Evolutionary conservation across 768 basidiomycete species (phyloP).

Genomic region (Dendrothele bispora): DNA sequence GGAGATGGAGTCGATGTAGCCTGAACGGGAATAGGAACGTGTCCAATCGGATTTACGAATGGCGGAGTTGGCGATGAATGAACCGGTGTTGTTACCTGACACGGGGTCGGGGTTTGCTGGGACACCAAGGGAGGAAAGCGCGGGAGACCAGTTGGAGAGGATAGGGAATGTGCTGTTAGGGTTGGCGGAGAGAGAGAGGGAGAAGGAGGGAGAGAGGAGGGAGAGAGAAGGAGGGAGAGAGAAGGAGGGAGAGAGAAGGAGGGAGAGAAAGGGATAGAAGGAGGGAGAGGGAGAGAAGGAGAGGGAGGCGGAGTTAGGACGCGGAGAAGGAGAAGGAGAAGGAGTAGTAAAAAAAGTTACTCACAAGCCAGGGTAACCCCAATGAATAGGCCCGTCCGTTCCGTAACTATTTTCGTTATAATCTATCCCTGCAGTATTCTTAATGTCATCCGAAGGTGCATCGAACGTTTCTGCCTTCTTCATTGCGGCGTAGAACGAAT

Average conservation of each 20-base stretch:
- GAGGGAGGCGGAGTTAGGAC: too few relatives aligned
- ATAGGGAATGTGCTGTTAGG: constrained; percentile 43
- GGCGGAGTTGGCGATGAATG: constrained; percentile 53
- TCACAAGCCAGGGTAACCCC: constrained; percentile 51
- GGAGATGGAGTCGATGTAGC: constrained; percentile 53
- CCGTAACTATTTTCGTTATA: constrained; percentile 50
- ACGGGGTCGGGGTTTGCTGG: constrained; percentile 38
- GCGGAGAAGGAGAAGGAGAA: too few relatives aligned
- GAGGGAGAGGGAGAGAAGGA: neutral
- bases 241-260: too few relatives aligned
- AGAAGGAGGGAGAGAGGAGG: neutral
- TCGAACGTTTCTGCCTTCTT: constrained; percentile 58
- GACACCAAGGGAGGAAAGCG: constrained; percentile 45
- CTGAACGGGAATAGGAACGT: constrained; percentile 52
- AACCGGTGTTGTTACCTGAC: constrained; percentile 48
- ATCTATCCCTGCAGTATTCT: constrained; percentile 41
- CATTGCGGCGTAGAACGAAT: constrained; percentile 42
- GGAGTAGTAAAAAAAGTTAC: too few relatives aligned
- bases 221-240: too few relatives aligned
- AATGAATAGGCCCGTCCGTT: constrained; percentile 43
- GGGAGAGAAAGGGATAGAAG: too few relatives aligned
- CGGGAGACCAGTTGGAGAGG: constrained; percentile 56
- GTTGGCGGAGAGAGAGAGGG: neutral
- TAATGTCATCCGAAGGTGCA: constrained; percentile 42
- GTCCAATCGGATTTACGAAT: constrained; percentile 51